A percentile compares a stretch with the other conserved stretches of the same genome.
phyloP scores from a whole-genome alignment of 208 protist genomes.

The Acanthamoeba castellanii region DNA sequence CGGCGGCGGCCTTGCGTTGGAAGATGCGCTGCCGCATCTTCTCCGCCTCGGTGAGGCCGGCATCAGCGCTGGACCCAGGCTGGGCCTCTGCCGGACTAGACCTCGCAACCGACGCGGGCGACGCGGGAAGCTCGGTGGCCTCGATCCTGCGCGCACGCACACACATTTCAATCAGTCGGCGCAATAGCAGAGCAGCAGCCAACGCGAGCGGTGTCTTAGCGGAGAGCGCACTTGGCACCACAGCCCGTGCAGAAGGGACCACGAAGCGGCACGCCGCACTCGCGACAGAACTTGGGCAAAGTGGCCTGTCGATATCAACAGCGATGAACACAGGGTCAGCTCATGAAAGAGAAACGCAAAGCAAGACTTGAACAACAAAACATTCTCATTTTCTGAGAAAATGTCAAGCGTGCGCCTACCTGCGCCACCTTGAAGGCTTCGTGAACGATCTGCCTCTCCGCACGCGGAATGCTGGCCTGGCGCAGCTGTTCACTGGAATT shows the following conservation, averaged over 20 bases:
- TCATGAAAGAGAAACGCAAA: no score
- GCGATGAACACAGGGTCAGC: no score
- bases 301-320: neutral
- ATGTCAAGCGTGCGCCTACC: neutral
- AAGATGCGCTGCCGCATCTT: constrained; percentile 69
- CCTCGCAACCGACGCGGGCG: neutral
- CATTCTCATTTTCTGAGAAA: no score
- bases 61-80: neutral
- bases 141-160: neutral
- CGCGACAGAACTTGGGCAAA: constrained; percentile 16
- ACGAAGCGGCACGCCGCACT: neutral
- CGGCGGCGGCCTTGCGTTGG: neutral
- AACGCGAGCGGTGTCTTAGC: neutral
- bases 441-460: constrained; percentile 25
- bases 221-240: neutral
- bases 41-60: constrained; percentile 48
- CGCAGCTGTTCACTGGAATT: neutral
- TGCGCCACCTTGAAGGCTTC: neutral
- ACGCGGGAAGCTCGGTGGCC: neutral
- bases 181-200: neutral
- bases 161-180: neutral
- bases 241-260: constrained; percentile 42
- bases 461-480: constrained; percentile 31
- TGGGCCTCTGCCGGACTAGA: neutral
- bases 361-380: no score